phyloP scores from a whole-genome alignment of 805 yeast species.

The Kuraishia molischiana region DNA sequence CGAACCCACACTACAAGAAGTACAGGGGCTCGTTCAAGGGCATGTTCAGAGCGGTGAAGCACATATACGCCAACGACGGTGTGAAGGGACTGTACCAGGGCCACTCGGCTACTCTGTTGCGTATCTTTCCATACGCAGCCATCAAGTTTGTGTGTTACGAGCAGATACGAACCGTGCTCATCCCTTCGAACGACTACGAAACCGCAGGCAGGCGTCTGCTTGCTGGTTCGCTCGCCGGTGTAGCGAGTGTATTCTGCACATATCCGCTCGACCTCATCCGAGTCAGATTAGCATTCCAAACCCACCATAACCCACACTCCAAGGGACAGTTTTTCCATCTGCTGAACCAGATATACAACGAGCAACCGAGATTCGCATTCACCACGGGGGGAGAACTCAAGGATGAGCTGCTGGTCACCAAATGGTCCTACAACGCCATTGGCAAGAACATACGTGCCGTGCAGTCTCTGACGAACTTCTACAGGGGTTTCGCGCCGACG shows the following conservation, averaged over 20 bases:
- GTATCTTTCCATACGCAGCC: conserved; percentile 96
- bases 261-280: conserved; percentile 89
- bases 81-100: conserved; percentile 82
- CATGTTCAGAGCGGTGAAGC: conserved; percentile 57
- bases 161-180: conserved; percentile 71
- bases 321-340: conserved; percentile 22
- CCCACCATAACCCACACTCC: conserved; percentile 24
- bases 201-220: conserved; percentile 71
- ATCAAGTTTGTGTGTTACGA: conserved; percentile 95
- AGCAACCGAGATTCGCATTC: conserved; percentile 19
- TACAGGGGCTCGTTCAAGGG: conserved; percentile 79
- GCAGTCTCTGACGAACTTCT: conserved; percentile 55
- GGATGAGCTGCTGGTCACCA: conserved; percentile 19
- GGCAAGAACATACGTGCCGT: conserved; percentile 22
- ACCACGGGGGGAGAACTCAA: conserved; percentile 18
- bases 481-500: conserved; percentile 91
- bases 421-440: conserved; percentile 19
- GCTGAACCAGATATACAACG: conserved; percentile 19
- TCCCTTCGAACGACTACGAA: conserved; percentile 67
- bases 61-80: conserved; percentile 66
- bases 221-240: conserved; percentile 88
- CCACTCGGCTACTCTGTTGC: conserved; percentile 82
- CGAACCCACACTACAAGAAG: conserved; percentile 78
- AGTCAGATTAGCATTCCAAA: conserved; percentile 87
- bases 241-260: conserved; percentile 77